phyloP scores from a whole-genome alignment of 495 filamentous ascomycete species.

The Extremus antarcticus region DNA sequence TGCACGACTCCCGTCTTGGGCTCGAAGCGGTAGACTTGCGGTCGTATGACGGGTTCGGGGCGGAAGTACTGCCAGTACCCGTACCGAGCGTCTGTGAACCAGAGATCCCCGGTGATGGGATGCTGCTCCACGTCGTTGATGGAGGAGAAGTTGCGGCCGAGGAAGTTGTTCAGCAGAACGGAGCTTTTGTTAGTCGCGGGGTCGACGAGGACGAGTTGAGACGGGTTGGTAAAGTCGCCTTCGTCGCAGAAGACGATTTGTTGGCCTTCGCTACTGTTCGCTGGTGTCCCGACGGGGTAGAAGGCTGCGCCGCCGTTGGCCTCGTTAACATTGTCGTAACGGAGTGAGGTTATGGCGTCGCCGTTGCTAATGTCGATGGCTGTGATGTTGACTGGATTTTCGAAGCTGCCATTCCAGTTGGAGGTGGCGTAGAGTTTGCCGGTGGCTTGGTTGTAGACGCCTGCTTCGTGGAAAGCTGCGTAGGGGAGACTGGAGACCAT shows the following conservation, averaged over 20 bases:
- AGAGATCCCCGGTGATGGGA: slow-evolving; percentile 17
- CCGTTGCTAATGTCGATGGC: slow-evolving; percentile 20
- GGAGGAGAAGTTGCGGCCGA: slow-evolving; percentile 38
- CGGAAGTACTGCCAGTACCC: slow-evolving; percentile 32
- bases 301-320: slow-evolving; percentile 27
- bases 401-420: slow-evolving; percentile 30
- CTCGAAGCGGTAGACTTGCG: slow-evolving; percentile 42
- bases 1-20: slow-evolving; percentile 36
- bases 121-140: slow-evolving; percentile 37
- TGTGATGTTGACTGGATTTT: slow-evolving; percentile 29
- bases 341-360: slow-evolving; percentile 29
- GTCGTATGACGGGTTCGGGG: slow-evolving; percentile 24
- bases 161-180: slow-evolving; percentile 35
- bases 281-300: slow-evolving; percentile 18
- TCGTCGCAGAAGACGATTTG: slow-evolving; percentile 28
- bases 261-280: slow-evolving; percentile 20
- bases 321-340: slow-evolving; percentile 24
- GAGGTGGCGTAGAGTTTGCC: slow-evolving; percentile 49
- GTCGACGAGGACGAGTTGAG: slow-evolving; percentile 14
- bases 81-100: slow-evolving; percentile 28
- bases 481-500: slow-evolving; percentile 21
- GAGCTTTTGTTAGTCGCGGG: slow-evolving; percentile 7
- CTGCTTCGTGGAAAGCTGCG: slow-evolving; percentile 47
- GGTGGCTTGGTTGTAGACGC: slow-evolving; percentile 50
- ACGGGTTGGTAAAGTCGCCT: slow-evolving; percentile 22